Evolutionary conservation across 805 yeast genomes (phyloP).

Genomic region (Millerago galiae): DNA sequence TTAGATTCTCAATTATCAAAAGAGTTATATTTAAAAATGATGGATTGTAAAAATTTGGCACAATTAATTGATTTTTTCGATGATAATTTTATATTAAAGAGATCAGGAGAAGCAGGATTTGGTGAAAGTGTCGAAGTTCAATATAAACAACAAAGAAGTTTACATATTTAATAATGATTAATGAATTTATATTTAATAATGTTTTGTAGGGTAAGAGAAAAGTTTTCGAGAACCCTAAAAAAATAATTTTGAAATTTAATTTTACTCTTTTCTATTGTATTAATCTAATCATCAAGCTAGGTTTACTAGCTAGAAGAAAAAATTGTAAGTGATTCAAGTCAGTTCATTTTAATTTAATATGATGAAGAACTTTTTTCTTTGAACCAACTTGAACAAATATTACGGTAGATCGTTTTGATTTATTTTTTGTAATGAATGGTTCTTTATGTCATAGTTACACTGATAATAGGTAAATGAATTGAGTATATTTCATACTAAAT

Average conservation of each 20-base stretch:
- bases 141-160: slow-evolving; percentile 25
- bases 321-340: neutral
- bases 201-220: neutral
- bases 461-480: slow-evolving; percentile 31
- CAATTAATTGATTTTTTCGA: slow-evolving; percentile 85
- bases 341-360: slow-evolving; percentile 5
- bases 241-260: too few relatives aligned
- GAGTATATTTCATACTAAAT: too few relatives aligned
- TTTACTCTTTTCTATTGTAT: too few relatives aligned
- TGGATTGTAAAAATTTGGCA: slow-evolving; percentile 48
- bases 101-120: slow-evolving; percentile 66
- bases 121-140: slow-evolving; percentile 47
- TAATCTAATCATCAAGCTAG: too few relatives aligned
- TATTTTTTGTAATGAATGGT: slow-evolving; percentile 57
- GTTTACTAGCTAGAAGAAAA: too few relatives aligned
- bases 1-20: slow-evolving; percentile 48
- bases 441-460: slow-evolving; percentile 82
- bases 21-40: slow-evolving; percentile 51
- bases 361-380: slow-evolving; percentile 23
- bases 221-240: too few relatives aligned
- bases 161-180: slow-evolving; percentile 21
- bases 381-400: slow-evolving; percentile 25
- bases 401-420: slow-evolving; percentile 20
- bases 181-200: neutral
- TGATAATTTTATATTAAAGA: slow-evolving; percentile 50